Base-by-base conservation (phyloP, 805 yeast species). In the Yamadazyma endophytica region DNA sequence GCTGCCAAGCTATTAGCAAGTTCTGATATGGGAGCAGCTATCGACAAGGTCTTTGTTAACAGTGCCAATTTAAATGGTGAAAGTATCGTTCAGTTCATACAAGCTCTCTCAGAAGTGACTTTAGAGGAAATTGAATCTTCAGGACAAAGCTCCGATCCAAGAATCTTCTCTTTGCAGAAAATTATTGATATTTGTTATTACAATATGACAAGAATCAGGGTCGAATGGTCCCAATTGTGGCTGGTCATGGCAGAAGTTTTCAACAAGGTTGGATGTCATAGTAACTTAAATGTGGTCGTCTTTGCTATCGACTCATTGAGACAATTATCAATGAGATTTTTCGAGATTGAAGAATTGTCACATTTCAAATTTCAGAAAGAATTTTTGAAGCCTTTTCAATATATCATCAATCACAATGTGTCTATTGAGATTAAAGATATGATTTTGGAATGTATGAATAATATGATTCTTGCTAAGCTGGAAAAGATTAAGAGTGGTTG, bases 221-320 rank as follows among this genome's bases (percentile, higher is more conserved):
- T 92, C 39, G 96, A 94, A 59, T 92, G 98, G 97, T 77, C 95
- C 5, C 90, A 86, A 33, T 68, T 92, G 37, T 92, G 99, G 99
- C 75, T 83, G 11, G 82, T 85, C 7, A 84, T 92, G 84, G 96
- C 95, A 11, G 84, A 75, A 36, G 84, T 85, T 25, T 92, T 92
- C 62, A 85, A 86, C 43, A 74, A 69, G 28, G 89, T 88, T 42
- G 95, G 95, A 3, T 79, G 94, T 36, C 83, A 85, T 51, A 59
- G 76, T 23, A 90, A 89, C 49, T 62, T 71, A 18, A 77, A 79
- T 1, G 82, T 92, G 39, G 88, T 83, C 2, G 78, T 83, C 46
- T 89, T 92, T 61, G 97, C 98, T 1, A 65, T 94, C 33, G 97
- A 92, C 53, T 89, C 97, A 1, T 70, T 92, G 44, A 77, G 97